Base-by-base conservation (phyloP, 495 filamentous ascomycete genomes). In the Penicillium angulare region DNA sequence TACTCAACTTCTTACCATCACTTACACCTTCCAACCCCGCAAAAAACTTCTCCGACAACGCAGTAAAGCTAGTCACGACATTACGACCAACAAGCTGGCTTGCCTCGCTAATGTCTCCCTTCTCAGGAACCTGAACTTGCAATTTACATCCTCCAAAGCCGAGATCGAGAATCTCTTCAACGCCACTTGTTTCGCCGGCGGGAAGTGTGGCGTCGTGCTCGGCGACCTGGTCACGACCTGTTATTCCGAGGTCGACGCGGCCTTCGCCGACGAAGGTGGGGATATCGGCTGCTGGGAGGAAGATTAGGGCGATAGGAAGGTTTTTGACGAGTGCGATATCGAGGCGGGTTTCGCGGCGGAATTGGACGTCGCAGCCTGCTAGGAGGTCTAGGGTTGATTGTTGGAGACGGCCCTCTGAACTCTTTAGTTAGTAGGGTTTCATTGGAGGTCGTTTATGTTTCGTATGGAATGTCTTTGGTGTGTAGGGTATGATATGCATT, bases 261-360 rank as follows among this genome's bases (percentile, higher is more conserved):
- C 93, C 93, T 66, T 97, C 91, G 22, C 92, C 93, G 35, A 98
- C 90, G 57, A 97, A 97, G 45, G 88, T 92, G 21, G 93, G 95
- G 63, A 98, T 98, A 67, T 97, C 93, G 47, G 89, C 92, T 27
- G 90, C 93, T 20, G 93, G 93, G 31, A 98, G 89, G 79, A 98
- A 98, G 69, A 98, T 83, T 53, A 98, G 88, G 10, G 92, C 95
- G 52, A 98, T 89, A 24, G 88, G 89, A 26, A 92, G 82, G 73
- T 97, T 97, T 76, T 93, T 88, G 64, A 96, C 92, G 17, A 97
- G 83, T 12, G 93, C 93, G 69, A 97, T 96, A 69, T 98, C 93
- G 53, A 96, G 86, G 42, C 93, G 88, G 66, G 83, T 87, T 75
- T 95, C 89, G 66, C 92, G 86, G 57, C 84, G 85, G 76, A 97